Base-by-base conservation (phyloP, 164 flowering plant species). In the Chimonanthus salicifolius region DNA sequence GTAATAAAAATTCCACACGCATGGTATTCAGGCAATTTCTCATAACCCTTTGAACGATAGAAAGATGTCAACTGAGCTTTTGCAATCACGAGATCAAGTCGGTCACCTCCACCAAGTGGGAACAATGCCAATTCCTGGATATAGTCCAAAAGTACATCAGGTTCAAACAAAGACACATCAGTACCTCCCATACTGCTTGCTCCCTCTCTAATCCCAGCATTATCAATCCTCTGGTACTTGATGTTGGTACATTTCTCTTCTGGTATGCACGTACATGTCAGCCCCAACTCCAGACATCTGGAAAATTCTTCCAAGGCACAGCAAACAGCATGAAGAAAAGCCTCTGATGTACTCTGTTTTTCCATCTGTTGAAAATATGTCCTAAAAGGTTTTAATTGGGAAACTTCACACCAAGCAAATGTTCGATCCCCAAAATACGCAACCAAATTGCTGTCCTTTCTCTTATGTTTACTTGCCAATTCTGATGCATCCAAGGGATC, bases 341-440 rank as follows among this genome's bases (percentile, higher is more conserved):
- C 75, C 68, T 82, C 85, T 47, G 58, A 9, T 65, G 67, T 82
- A 70, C 84, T 85, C 80, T 90, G 94, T 70, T 84, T 88, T 72
- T 77, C 89, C 92, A 94, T 81, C 46, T 77, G 79, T 2, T 83
- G 71, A 76, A 90, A 94, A 72, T 88, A 74, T 6, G 73, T 62
- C 9, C 72, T 71, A 65, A 92, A 94, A 16, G 93, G 94, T 81
- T 83, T 92, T 45, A 94, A 71, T 62, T 48, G 70, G 51, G 91
- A 79, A 8, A 68, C 84, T 7, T 89, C 92, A 75, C 88, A 91
- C 97, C 97, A 94, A 58, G 97, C 91, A 86, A 90, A 94, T 15
- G 92, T 83, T 47, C 81, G 82, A 78, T 94, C 97, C 74, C 98
- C 94, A 80, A 89, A 94, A 78, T 89, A 94, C 2, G 92, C 90